A percentile compares a stretch with the other conserved stretches of the same genome.
These are phyloP conservation scores for Chalciporus sphaerocephalus DNA, from an alignment of 768 basidiomycete species.

Conservation along the genomic window DNA sequence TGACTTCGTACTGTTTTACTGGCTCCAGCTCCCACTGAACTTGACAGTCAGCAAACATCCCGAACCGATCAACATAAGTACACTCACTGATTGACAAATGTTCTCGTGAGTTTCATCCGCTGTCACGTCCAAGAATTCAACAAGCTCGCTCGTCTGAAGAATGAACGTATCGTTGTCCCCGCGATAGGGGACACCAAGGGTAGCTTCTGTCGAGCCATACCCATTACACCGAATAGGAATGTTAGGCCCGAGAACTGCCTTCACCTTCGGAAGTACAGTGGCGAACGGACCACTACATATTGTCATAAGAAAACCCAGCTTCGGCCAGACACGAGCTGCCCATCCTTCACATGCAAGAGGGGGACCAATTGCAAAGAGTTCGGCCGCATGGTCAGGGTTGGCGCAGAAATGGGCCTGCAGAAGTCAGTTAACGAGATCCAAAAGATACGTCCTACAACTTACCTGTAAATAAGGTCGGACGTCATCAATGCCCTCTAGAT, in stretches of 20 bases:
- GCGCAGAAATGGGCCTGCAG: constrained; percentile 9
- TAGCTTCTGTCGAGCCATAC: constrained; percentile 14
- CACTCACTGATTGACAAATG: constrained; percentile 16
- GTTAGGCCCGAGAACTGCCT: constrained; percentile 11
- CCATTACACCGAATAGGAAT: background rate
- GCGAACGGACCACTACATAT: constrained; percentile 13
- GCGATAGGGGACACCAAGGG: background rate
- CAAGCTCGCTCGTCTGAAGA: background rate
- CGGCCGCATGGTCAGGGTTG: constrained; percentile 17
- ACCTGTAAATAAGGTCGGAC: constrained; percentile 16
- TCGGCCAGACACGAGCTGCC: constrained; percentile 18
- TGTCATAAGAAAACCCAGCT: background rate
- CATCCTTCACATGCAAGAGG: constrained; percentile 14
- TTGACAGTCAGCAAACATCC: background rate
- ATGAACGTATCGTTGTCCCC: constrained; percentile 10
- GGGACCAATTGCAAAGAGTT: constrained; percentile 13
- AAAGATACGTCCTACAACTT: background rate
- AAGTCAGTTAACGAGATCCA: background rate
- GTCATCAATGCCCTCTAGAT: constrained; percentile 9
- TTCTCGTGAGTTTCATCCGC: constrained; percentile 10
- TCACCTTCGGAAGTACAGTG: constrained; percentile 12
- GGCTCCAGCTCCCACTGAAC: constrained; percentile 18
- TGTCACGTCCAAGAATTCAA: constrained; percentile 19
- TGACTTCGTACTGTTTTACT: constrained; percentile 16
- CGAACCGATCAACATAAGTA: background rate